Evolutionary conservation across 2,329 filamentous ascomycete genomes (phyloP).

Genomic region (Curvularia verruculosa): DNA sequence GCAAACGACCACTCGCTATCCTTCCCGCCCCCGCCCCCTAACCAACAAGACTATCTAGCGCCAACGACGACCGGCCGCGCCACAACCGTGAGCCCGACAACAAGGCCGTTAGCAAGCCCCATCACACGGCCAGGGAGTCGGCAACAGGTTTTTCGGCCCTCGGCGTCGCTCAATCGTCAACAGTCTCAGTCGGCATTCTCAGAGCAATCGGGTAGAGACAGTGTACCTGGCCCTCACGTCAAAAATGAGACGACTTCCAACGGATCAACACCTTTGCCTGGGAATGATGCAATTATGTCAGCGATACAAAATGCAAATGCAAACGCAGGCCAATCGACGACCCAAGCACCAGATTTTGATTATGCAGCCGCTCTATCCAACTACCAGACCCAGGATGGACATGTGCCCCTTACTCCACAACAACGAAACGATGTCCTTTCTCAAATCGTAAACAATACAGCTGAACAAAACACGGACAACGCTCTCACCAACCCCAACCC

Average conservation of each 20-base stretch:
- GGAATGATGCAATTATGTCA: conserved; percentile 58
- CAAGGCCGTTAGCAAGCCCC: conserved; percentile 35
- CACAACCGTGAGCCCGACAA: conserved; percentile 40
- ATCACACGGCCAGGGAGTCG: conserved; percentile 28
- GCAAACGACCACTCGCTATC: conserved; percentile 46
- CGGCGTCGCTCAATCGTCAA: conserved; percentile 23
- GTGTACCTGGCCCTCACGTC: conserved; percentile 29
- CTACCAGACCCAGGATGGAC: conserved; percentile 55
- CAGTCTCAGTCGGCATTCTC: conserved; percentile 19
- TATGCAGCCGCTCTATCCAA: conserved; percentile 56
- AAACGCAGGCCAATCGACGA: conserved; percentile 38
- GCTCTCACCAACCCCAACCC: conserved; percentile 62
- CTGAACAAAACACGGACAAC: conserved; percentile 57
- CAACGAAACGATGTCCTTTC: conserved; percentile 56
- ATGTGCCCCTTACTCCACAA: conserved; percentile 54
- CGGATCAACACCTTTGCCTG: conserved; percentile 40
- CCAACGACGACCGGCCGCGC: conserved; percentile 33
- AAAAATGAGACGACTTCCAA: conserved; percentile 53
- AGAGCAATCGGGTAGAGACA: conserved; percentile 16
- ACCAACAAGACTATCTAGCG: conserved; percentile 34
- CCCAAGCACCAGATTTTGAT: conserved; percentile 50
- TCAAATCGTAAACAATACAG: conserved; percentile 55
- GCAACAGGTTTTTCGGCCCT: conserved; percentile 33
- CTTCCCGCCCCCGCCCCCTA: conserved; percentile 41
- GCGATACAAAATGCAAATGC: conserved; percentile 56